Evolutionary conservation across 805 yeast genomes (phyloP).

Genomic region (Clavispora phyllophila): DNA sequence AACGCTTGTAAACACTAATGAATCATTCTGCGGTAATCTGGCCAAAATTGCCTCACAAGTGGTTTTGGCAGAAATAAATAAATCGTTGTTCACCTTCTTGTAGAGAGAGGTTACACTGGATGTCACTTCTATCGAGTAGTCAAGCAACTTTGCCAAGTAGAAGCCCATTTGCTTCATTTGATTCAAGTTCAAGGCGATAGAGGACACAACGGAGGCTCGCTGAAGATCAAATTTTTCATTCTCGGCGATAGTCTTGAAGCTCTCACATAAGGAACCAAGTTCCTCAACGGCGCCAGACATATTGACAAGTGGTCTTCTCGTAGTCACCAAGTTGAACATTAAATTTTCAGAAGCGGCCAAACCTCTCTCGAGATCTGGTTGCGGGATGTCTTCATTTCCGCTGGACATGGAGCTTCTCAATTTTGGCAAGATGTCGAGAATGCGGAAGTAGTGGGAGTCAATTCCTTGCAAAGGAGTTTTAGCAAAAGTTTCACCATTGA

Average conservation of each 20-base stretch:
- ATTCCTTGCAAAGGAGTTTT: slow-evolving; percentile 30
- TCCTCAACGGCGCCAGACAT: slow-evolving; percentile 18
- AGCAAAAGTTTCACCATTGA: slow-evolving; percentile 45
- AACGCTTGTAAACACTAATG: slow-evolving; percentile 9
- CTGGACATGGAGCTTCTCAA: slow-evolving; percentile 59
- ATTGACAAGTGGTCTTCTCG: slow-evolving; percentile 44
- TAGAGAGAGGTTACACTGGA: slow-evolving; percentile 6
- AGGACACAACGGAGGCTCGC: slow-evolving; percentile 14
- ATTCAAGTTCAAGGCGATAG: slow-evolving; percentile 15
- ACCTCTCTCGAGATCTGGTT: slow-evolving; percentile 67
- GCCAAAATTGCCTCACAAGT: not conserved
- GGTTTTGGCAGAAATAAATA: slow-evolving; percentile 7
- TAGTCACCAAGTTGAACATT: slow-evolving; percentile 50
- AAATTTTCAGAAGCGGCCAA: slow-evolving; percentile 73
- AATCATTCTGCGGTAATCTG: slow-evolving; percentile 2
- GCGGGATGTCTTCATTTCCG: slow-evolving; percentile 71
- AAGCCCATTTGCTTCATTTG: slow-evolving; percentile 8
- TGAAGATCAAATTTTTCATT: slow-evolving; percentile 8
- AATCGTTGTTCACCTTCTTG: slow-evolving; percentile 1
- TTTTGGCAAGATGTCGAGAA: slow-evolving; percentile 77
- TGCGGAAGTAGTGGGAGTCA: slow-evolving; percentile 56
- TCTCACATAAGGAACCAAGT: slow-evolving; percentile 10
- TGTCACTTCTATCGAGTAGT: slow-evolving; percentile 9
- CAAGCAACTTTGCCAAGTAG: slow-evolving; percentile 8
- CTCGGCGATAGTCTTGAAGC: slow-evolving; percentile 14